Conservation (phyloP, 2,329 filamentous ascomycete species). For the Phoma sp. region DNA sequence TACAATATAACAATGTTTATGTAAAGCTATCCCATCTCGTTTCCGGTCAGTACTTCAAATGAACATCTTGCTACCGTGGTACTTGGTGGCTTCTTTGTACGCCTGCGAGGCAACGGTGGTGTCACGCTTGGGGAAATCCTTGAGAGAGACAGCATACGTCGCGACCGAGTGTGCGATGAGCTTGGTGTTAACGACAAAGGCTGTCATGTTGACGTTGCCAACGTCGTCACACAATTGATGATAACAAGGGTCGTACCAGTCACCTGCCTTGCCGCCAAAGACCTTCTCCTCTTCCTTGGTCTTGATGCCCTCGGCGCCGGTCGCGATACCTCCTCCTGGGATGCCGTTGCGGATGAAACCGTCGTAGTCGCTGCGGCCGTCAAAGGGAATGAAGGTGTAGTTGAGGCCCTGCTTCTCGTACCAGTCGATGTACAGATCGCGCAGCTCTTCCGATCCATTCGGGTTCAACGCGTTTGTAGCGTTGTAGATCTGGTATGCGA, state of each 20-base stretch:
- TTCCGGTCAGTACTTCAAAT: constrained; percentile 21
- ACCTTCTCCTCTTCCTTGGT: constrained; percentile 44
- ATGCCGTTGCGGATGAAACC: constrained; percentile 51
- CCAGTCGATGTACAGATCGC: constrained; percentile 49
- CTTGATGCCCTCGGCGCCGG: constrained; percentile 52
- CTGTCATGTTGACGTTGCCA: constrained; percentile 48
- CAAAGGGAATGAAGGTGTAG: constrained; percentile 49
- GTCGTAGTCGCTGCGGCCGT: constrained; percentile 51
- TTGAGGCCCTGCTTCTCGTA: constrained; percentile 46
- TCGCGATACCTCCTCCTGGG: constrained; percentile 50
- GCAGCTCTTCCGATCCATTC: constrained; percentile 44
- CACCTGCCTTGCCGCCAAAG: constrained; percentile 49
- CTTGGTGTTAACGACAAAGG: constrained; percentile 50
- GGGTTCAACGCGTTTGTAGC: constrained; percentile 48
- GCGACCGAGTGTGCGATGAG: constrained; percentile 48
- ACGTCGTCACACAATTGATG: constrained; percentile 50
- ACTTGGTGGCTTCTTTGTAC: constrained; percentile 34
- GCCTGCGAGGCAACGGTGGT: constrained; percentile 21
- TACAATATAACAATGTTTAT: neutral
- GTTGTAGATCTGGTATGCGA: constrained; percentile 51
- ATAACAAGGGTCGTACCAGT: constrained; percentile 50
- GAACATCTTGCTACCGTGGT: constrained; percentile 45
- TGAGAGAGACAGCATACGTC: constrained; percentile 44
- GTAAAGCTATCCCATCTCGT: too few relatives aligned
- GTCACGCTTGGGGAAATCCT: constrained; percentile 45